phyloP scores from a whole-genome alignment of 345 rosid species.

The Populus tremula region DNA sequence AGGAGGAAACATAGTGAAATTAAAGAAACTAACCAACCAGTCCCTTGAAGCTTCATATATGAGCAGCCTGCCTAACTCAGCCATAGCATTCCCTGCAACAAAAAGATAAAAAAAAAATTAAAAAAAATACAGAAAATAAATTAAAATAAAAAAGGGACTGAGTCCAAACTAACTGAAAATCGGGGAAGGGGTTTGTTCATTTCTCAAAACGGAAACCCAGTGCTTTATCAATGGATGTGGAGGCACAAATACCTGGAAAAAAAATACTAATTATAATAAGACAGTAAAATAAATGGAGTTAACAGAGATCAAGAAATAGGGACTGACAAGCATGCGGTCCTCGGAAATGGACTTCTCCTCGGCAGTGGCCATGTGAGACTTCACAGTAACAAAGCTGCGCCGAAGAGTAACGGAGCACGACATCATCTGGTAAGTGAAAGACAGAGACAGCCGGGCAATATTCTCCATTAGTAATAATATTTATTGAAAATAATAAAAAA shows the following conservation, averaged over 20 bases:
- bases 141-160: conserved; percentile 16
- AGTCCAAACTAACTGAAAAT: conserved; percentile 53
- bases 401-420: conserved; percentile 39
- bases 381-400: conserved; percentile 36
- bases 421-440: conserved; percentile 41
- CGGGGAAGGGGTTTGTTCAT: conserved; percentile 78
- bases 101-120: not conserved
- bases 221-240: conserved; percentile 94
- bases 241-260: conserved; percentile 77
- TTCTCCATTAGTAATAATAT: too few species aligned
- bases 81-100: conserved; percentile 72
- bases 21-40: conserved; percentile 63
- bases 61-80: conserved; percentile 85
- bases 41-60: conserved; percentile 91
- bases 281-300: not conserved
- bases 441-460: too few species aligned
- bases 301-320: not conserved
- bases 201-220: conserved; percentile 83
- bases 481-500: too few species aligned
- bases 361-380: conserved; percentile 51
- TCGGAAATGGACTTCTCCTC: conserved; percentile 54
- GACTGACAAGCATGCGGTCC: conserved; percentile 78
- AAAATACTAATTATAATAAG: not conserved
- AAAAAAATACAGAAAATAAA: not conserved
- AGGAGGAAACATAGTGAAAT: not conserved